phyloP scores from a whole-genome alignment of 2,329 filamentous ascomycete species.

The Cryphonectria radicalis region DNA sequence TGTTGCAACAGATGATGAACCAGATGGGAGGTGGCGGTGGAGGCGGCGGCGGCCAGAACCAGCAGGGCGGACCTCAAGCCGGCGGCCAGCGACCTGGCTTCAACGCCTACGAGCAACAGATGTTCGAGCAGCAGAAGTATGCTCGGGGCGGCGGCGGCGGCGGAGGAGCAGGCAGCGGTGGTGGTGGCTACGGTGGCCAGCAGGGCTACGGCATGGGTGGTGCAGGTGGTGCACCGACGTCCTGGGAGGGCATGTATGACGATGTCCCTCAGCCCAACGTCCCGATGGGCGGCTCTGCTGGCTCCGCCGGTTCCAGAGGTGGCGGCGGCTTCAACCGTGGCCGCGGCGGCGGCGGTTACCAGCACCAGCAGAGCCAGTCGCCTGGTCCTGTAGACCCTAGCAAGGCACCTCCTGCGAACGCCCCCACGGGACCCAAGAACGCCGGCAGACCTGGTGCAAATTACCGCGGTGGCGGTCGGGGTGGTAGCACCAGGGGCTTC shows the following conservation, averaged over 20 bases:
- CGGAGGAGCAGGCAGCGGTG: slow-evolving; percentile 45
- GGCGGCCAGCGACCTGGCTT: slow-evolving; percentile 52
- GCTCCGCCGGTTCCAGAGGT: slow-evolving; percentile 51
- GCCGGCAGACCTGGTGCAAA: slow-evolving; percentile 89
- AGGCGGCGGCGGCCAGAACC: slow-evolving; percentile 37
- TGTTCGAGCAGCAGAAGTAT: slow-evolving; percentile 80
- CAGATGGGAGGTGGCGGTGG: slow-evolving; percentile 41
- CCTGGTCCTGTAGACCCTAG: slow-evolving; percentile 53
- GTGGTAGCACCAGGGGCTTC: slow-evolving; percentile 73
- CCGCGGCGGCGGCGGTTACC: slow-evolving; percentile 39
- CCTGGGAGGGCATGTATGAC: slow-evolving; percentile 98
- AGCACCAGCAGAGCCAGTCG: slow-evolving; percentile 38
- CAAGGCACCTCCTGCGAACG: slow-evolving; percentile 73
- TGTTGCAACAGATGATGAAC: slow-evolving; percentile 61
- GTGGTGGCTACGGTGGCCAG: slow-evolving; percentile 35
- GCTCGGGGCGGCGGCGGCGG: slow-evolving; percentile 55
- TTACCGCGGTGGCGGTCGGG: slow-evolving; percentile 87
- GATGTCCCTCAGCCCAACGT: slow-evolving; percentile 85
- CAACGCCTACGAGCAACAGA: slow-evolving; percentile 72
- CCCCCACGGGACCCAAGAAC: slow-evolving; percentile 95
- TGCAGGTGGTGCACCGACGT: slow-evolving; percentile 68
- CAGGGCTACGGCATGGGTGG: slow-evolving; percentile 41
- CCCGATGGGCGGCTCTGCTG: slow-evolving; percentile 39
- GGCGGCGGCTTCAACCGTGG: slow-evolving; percentile 44
- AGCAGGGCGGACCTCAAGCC: slow-evolving; percentile 38